A percentile compares a stretch with the other conserved stretches of the same genome.
Evolutionary conservation across 768 basidiomycete genomes (phyloP).

Genomic region (Termitomyces sp.): DNA sequence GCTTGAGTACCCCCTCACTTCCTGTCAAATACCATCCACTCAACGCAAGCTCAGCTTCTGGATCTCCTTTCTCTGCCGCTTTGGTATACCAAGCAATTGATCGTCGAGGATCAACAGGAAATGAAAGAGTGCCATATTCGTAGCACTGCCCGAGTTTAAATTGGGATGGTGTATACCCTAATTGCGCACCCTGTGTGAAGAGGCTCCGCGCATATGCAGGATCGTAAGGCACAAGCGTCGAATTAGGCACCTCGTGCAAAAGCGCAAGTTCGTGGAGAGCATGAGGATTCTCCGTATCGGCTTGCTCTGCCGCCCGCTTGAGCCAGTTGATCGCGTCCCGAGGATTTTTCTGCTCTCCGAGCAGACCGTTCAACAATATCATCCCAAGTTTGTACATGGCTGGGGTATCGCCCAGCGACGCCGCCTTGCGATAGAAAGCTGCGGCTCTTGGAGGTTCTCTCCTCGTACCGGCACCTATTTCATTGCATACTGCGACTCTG

Average conservation of each 20-base stretch:
- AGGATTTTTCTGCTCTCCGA: conserved; percentile 81
- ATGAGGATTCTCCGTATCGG: conserved; percentile 97
- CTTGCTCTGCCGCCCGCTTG: conserved; percentile 91
- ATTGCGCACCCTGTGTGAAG: conserved; percentile 86
- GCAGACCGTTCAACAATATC: conserved; percentile 82
- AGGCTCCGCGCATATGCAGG: conserved; percentile 79
- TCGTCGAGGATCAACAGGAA: conserved; percentile 88
- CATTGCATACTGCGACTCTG: conserved; percentile 97
- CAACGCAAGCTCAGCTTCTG: conserved; percentile 92
- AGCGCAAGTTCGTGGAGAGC: conserved; percentile 94
- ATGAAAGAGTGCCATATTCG: conserved; percentile 87
- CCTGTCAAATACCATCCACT: conserved; percentile 99
- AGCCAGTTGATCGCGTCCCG: conserved; percentile 95
- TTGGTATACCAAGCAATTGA: conserved; percentile 99
- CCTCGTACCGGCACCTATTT: conserved; percentile 94
- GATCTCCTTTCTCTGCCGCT: conserved; percentile 94
- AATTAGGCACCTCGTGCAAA: conserved; percentile 71
- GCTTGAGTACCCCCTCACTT: conserved; percentile 92
- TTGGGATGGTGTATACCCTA: conserved; percentile 92
- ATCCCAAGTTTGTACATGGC: conserved; percentile 99
- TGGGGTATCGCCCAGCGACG: conserved; percentile 92
- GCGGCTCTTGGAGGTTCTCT: conserved; percentile 86
- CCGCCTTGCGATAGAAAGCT: conserved; percentile 95
- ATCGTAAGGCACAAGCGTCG: conserved; percentile 71
- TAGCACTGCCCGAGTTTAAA: conserved; percentile 95